Conservation (phyloP, 148 eudicot genomes). For the Rhododendron henanense region DNA sequence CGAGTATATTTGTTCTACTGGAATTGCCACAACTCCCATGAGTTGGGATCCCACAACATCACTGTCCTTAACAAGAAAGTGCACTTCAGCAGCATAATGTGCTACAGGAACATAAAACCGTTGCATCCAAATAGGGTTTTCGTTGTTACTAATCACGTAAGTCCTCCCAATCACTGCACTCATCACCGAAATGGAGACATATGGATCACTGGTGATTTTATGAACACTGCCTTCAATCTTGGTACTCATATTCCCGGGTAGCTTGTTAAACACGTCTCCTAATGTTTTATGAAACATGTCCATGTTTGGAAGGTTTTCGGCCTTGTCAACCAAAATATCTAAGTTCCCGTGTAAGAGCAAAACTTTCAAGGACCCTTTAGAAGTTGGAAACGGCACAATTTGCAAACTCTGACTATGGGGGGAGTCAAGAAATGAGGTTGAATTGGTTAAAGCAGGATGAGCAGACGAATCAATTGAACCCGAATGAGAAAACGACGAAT, state of each 20-base stretch:
- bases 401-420: conserved; percentile 37
- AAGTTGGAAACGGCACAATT: conserved; percentile 37
- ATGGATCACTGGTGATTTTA: conserved; percentile 92
- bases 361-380: conserved; percentile 58
- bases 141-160: conserved; percentile 67
- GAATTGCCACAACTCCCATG: conserved; percentile 72
- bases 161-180: conserved; percentile 86
- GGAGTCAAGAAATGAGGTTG: conserved; percentile 22
- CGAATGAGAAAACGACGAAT: conserved; percentile 19
- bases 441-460: conserved; percentile 17
- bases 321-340: conserved; percentile 71
- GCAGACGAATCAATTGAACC: conserved; percentile 19
- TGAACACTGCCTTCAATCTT: conserved; percentile 54
- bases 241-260: conserved; percentile 46
- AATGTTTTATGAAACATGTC: conserved; percentile 85
- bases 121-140: conserved; percentile 87
- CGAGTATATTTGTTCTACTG: conserved; percentile 54
- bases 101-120: conserved; percentile 81
- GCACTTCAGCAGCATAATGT: conserved; percentile 70
- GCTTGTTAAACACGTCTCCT: conserved; percentile 59
- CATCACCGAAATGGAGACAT: conserved; percentile 59
- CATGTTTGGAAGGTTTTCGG: conserved; percentile 90
- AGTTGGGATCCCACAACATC: conserved; percentile 91
- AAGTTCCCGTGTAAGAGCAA: conserved; percentile 85
- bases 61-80: conserved; percentile 83